Conservation (phyloP, 345 rosid species). For the Anacardium occidentale region DNA sequence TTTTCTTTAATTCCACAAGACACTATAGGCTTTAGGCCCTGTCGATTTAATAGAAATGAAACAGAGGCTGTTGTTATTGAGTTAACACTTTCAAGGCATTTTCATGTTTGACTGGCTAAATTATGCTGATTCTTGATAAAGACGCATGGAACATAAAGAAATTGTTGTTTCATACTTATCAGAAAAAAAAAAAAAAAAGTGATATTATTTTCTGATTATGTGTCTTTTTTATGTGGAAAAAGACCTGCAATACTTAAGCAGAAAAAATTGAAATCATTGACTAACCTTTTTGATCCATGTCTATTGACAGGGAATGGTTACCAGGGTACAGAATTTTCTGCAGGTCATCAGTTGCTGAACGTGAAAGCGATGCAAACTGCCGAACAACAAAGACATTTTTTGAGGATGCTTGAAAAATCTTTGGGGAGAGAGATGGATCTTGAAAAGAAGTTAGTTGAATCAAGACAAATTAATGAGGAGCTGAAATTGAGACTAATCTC, state of each 20-base stretch:
- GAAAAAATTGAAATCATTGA: background rate
- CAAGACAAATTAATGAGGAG: constrained; percentile 56
- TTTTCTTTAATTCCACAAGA: background rate
- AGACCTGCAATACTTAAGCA: constrained; percentile 2
- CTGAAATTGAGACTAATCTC: constrained; percentile 51
- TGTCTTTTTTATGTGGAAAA: constrained; percentile 5
- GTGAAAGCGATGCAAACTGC: constrained; percentile 65
- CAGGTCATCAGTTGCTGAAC: constrained; percentile 42
- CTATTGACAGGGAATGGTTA: constrained; percentile 50
- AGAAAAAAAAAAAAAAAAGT: background rate
- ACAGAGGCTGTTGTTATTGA: background rate
- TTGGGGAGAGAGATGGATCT: constrained; percentile 91
- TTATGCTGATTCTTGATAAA: constrained; percentile 11
- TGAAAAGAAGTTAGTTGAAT: constrained; percentile 73
- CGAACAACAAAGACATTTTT: constrained; percentile 67
- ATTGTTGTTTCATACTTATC: background rate
- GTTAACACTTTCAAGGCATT: background rate
- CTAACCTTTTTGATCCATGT: constrained; percentile 18
- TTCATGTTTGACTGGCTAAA: constrained; percentile 11
- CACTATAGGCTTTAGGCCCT: background rate
- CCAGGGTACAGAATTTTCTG: constrained; percentile 24
- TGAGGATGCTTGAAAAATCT: constrained; percentile 93
- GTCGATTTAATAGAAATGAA: constrained; percentile 8
- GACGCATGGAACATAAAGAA: background rate
- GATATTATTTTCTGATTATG: constrained; percentile 2